These are phyloP conservation scores for Scheffersomyces titani DNA, from an alignment of 1,139 yeast species.

Conservation along the genomic window DNA sequence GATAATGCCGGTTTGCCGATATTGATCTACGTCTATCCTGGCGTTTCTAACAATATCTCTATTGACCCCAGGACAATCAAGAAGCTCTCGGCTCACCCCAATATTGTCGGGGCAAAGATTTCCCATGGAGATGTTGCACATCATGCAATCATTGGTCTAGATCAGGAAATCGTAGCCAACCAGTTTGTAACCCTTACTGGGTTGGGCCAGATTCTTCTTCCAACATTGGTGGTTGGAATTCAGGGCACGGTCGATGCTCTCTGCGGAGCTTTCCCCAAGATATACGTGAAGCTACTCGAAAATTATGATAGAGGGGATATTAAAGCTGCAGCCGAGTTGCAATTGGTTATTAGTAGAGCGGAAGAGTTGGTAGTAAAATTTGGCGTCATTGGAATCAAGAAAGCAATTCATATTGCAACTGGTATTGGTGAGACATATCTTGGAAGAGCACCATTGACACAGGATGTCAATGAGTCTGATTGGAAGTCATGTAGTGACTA, in stretches of 20 bases:
- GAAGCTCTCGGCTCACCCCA: conserved; percentile 36
- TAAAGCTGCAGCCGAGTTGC: conserved; percentile 17
- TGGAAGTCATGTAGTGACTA: conserved; percentile 2
- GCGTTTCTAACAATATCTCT: conserved; percentile 40
- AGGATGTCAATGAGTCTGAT: conserved; percentile 6
- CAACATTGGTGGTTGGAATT: conserved; percentile 22
- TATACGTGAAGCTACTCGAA: conserved; percentile 23
- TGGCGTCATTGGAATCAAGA: conserved; percentile 27
- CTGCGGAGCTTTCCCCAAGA: conserved; percentile 48
- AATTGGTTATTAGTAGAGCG: conserved; percentile 21
- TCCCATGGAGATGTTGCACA: conserved; percentile 28
- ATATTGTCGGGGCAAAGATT: conserved; percentile 50
- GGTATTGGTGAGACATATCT: conserved; percentile 38
- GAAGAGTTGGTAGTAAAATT: conserved; percentile 21
- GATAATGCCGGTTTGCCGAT: conserved; percentile 46
- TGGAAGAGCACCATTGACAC: conserved; percentile 18
- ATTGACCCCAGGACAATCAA: conserved; percentile 30
- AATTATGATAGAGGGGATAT: conserved; percentile 18
- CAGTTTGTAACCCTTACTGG: conserved; percentile 25
- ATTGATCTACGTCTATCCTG: conserved; percentile 52
- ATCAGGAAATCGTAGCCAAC: conserved; percentile 7
- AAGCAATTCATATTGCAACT: conserved; percentile 30
- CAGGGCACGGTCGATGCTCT: conserved; percentile 27
- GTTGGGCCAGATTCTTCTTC: conserved; percentile 26
- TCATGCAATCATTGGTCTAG: conserved; percentile 10